Percentiles rank a stretch among this genome's conserved stretches.
Evolutionary conservation across 495 filamentous ascomycete species (phyloP).

Genomic region (Lentithecium fluviatile): DNA sequence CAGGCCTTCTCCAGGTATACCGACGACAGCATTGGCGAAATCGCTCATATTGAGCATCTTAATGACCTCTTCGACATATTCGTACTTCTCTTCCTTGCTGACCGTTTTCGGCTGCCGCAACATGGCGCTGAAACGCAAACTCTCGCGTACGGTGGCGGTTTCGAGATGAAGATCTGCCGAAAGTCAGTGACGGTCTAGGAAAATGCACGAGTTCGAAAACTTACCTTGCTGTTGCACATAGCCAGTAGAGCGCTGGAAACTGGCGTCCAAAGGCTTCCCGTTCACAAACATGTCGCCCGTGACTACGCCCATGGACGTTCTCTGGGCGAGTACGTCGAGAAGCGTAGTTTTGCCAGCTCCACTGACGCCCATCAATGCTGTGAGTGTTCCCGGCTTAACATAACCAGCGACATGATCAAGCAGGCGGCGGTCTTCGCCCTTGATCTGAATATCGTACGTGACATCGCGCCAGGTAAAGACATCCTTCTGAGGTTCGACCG

Average conservation of each 20-base stretch:
- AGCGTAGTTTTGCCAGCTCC: slow-evolving; percentile 71
- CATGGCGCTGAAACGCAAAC: slow-evolving; percentile 74
- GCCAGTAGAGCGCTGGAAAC: slow-evolving; percentile 87
- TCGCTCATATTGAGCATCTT: slow-evolving; percentile 81
- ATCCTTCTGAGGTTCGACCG: slow-evolving; percentile 53
- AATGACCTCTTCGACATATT: slow-evolving; percentile 86
- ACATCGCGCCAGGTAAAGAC: slow-evolving; percentile 83
- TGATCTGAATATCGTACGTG: slow-evolving; percentile 82
- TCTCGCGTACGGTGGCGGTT: slow-evolving; percentile 80
- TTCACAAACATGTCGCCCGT: slow-evolving; percentile 59
- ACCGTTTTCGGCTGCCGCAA: slow-evolving; percentile 76
- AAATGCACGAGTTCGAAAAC: neutral
- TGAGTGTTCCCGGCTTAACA: slow-evolving; percentile 84
- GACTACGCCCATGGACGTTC: slow-evolving; percentile 74
- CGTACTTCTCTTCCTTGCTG: slow-evolving; percentile 68
- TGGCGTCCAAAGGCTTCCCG: slow-evolving; percentile 66
- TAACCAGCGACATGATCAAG: slow-evolving; percentile 79
- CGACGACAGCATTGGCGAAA: slow-evolving; percentile 81
- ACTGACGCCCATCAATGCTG: slow-evolving; percentile 70
- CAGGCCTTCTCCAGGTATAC: slow-evolving; percentile 75
- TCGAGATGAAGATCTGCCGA: slow-evolving; percentile 73
- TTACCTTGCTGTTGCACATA: slow-evolving; percentile 80
- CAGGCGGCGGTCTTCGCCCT: slow-evolving; percentile 66
- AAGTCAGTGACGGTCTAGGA: neutral
- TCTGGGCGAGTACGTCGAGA: slow-evolving; percentile 67